These are phyloP conservation scores for Botryotinia globosa DNA, from an alignment of 2,329 filamentous ascomycete genomes.

Conservation along the genomic window DNA sequence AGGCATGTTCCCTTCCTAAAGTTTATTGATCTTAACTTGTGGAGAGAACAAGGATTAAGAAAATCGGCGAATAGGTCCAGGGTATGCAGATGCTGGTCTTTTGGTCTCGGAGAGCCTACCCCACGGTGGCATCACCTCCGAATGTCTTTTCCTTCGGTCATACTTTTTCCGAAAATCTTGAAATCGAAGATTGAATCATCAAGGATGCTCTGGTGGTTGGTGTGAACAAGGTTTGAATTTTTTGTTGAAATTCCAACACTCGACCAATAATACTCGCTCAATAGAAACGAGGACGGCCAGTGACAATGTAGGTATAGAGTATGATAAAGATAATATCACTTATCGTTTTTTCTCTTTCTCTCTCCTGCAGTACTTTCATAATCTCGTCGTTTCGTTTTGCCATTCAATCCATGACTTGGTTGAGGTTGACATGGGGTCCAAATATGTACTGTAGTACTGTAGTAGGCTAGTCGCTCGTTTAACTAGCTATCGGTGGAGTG, in stretches of 20 bases:
- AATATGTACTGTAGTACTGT: too few species aligned
- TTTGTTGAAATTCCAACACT: conserved; percentile 9
- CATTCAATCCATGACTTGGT: background rate
- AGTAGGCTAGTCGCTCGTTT: background rate
- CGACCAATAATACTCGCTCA: background rate
- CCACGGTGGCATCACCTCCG: conserved; percentile 24
- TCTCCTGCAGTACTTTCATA: background rate
- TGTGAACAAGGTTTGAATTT: background rate
- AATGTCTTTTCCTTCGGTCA: conserved; percentile 20
- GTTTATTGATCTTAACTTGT: conserved; percentile 32
- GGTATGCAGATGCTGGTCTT: conserved; percentile 8
- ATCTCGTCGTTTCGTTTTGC: background rate
- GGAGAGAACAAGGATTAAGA: conserved; percentile 24
- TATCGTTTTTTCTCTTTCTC: background rate
- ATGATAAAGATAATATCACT: background rate
- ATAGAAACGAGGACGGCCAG: background rate
- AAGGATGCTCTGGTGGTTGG: conserved; percentile 6
- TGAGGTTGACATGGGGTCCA: conserved; percentile 5
- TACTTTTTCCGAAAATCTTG: conserved; percentile 22
- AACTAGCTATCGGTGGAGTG: background rate
- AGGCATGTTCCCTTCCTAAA: conserved; percentile 26
- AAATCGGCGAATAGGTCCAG: background rate
- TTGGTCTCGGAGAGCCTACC: conserved; percentile 11
- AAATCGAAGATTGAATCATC: conserved; percentile 5
- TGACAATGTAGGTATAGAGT: background rate